A percentile compares a stretch with the other conserved stretches of the same genome.
Evolutionary conservation across 1,284 basidiomycete genomes (phyloP).

Genomic region (Pseudozyma tsukubaensis): DNA sequence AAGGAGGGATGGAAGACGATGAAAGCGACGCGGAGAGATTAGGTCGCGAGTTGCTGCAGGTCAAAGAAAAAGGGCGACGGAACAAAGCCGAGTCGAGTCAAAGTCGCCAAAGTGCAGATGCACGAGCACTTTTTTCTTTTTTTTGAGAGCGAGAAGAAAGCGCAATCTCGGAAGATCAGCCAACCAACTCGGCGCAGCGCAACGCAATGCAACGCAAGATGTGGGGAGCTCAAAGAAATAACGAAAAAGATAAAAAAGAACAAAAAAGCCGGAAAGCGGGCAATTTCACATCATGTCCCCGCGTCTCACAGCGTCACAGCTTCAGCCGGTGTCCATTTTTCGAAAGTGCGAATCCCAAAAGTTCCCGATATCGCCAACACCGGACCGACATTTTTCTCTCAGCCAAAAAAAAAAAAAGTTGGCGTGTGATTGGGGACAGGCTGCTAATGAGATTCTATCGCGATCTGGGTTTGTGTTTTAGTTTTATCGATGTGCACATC

Average conservation of each 20-base stretch:
- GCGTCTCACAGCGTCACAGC: background rate
- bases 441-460: background rate
- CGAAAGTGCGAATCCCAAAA: background rate
- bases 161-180: background rate
- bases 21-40: background rate
- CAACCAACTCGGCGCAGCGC: background rate
- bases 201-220: no score
- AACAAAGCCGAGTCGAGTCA: constrained; percentile 13
- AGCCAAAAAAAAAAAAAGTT: background rate
- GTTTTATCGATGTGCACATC: no score
- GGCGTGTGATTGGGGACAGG: background rate
- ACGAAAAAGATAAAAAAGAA: background rate
- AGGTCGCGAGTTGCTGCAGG: background rate
- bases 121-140: background rate
- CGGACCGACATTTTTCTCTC: background rate
- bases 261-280: background rate
- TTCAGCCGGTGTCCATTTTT: background rate
- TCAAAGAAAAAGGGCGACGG: constrained; percentile 2
- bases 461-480: no score
- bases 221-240: background rate
- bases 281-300: constrained; percentile 12
- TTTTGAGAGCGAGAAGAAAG: background rate
- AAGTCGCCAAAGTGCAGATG: background rate
- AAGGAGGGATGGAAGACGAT: constrained; percentile 12
- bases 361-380: background rate